These are phyloP conservation scores for Alternaria alternata DNA, from an alignment of 2,329 filamentous ascomycete genomes.

Conservation along the genomic window DNA sequence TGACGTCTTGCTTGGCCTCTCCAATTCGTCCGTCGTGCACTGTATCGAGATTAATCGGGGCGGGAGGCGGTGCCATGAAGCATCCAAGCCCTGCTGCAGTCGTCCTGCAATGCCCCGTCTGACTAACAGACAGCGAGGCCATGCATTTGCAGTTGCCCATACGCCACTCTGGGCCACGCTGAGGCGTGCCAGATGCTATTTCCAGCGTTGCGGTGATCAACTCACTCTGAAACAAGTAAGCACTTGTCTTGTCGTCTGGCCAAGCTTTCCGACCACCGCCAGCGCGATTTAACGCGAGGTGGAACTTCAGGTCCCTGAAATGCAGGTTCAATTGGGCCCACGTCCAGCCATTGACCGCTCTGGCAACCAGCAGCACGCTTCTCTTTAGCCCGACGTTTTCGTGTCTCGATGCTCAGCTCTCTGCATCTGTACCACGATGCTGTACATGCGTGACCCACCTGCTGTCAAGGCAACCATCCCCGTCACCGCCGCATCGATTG, in stretches of 20 bases:
- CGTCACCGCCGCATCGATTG: conserved; percentile 8
- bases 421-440: neutral
- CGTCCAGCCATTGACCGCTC: neutral
- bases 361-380: conserved; percentile 3
- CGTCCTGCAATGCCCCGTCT: neutral
- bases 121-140: neutral
- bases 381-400: conserved; percentile 3
- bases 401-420: neutral
- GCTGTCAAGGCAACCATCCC: conserved; percentile 15
- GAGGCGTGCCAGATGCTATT: conserved; percentile 6
- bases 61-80: neutral
- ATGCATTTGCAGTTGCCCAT: neutral
- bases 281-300: neutral
- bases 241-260: conserved; percentile 6
- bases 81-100: conserved; percentile 1
- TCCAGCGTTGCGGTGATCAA: neutral
- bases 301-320: neutral
- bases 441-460: conserved; percentile 7
- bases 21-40: neutral
- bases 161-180: neutral
- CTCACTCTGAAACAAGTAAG: conserved; percentile 9
- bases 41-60: neutral
- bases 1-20: conserved; percentile 3
- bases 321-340: neutral
- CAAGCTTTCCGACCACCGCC: conserved; percentile 8